These are phyloP conservation scores for Phytophthora hybrid DNA, from an alignment of 352 stramenopile genomes.

Conservation along the genomic window DNA sequence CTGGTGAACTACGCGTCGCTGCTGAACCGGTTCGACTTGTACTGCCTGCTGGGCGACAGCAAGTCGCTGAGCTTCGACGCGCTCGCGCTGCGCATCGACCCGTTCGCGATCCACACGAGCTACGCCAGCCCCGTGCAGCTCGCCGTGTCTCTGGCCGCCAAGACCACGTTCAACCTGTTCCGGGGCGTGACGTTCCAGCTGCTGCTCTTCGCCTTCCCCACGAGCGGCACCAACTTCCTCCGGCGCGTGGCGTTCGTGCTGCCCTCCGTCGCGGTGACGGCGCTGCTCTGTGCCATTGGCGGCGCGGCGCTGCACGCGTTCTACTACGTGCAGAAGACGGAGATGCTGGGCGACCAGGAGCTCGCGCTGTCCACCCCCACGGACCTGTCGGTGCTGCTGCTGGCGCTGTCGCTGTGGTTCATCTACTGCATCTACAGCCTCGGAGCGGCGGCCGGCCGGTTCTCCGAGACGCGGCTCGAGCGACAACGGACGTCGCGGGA, in stretches of 20 bases:
- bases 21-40: conserved; percentile 66
- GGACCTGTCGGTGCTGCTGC: conserved; percentile 49
- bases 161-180: conserved; percentile 70
- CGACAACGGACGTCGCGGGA: conserved; percentile 45
- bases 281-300: conserved; percentile 50
- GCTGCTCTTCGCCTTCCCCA: conserved; percentile 65
- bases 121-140: conserved; percentile 52
- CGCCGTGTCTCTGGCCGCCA: conserved; percentile 52
- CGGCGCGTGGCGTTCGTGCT: conserved; percentile 50
- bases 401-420: conserved; percentile 59
- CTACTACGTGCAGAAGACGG: conserved; percentile 61
- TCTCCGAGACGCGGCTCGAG: conserved; percentile 48
- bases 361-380: conserved; percentile 44
- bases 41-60: conserved; percentile 48
- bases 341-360: conserved; percentile 40
- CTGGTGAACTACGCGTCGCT: conserved; percentile 67
- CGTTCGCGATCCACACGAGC: conserved; percentile 52
- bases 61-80: conserved; percentile 43
- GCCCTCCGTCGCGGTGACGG: conserved; percentile 50
- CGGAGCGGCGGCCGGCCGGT: conserved; percentile 41
- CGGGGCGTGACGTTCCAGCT: conserved; percentile 59
- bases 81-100: conserved; percentile 47
- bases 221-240: conserved; percentile 50
- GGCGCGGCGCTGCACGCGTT: conserved; percentile 58
- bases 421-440: conserved; percentile 50